Percentiles rank a stretch among this genome's conserved stretches.
Evolutionary conservation across 2,329 filamentous ascomycete genomes (phyloP).

Genomic region (Aurifilum marmelostoma): DNA sequence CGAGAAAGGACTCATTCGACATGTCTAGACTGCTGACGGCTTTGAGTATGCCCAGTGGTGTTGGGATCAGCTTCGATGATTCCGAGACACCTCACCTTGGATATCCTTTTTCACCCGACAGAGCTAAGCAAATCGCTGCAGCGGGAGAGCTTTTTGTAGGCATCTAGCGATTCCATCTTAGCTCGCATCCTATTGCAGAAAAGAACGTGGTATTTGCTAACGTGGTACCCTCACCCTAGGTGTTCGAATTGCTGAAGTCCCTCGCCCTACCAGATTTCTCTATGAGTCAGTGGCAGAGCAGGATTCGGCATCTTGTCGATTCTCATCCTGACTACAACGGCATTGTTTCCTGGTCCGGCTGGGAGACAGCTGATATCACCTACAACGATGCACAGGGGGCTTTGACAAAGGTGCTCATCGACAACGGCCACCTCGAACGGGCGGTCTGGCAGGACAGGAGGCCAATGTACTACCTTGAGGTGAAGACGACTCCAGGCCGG

Average conservation of each 20-base stretch:
- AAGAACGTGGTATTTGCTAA: neutral
- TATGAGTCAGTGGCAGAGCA: conserved; percentile 51
- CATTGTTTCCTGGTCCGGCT: conserved; percentile 44
- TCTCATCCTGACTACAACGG: conserved; percentile 45
- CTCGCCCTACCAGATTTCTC: conserved; percentile 40
- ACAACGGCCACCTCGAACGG: conserved; percentile 39
- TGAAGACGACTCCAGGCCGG: conserved; percentile 50
- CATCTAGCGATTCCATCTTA: neutral
- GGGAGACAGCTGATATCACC: conserved; percentile 51
- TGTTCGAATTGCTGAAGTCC: conserved; percentile 44
- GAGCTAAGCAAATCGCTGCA: conserved; percentile 31
- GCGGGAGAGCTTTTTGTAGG: conserved; percentile 33
- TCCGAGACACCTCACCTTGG: neutral
- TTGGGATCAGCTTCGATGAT: conserved; percentile 1
- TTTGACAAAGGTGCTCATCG: conserved; percentile 42
- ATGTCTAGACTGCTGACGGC: conserved; percentile 6
- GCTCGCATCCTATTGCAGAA: neutral
- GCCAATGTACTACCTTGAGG: conserved; percentile 53
- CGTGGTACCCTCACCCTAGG: conserved; percentile 31
- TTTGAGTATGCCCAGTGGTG: conserved; percentile 7
- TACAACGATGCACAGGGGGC: conserved; percentile 44
- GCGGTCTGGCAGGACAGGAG: conserved; percentile 34
- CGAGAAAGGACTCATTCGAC: neutral
- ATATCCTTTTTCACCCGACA: conserved; percentile 21
- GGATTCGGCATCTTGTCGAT: conserved; percentile 46